phyloP scores from a whole-genome alignment of 2,329 filamentous ascomycete genomes.

The Ceratocystiopsis minuta region DNA sequence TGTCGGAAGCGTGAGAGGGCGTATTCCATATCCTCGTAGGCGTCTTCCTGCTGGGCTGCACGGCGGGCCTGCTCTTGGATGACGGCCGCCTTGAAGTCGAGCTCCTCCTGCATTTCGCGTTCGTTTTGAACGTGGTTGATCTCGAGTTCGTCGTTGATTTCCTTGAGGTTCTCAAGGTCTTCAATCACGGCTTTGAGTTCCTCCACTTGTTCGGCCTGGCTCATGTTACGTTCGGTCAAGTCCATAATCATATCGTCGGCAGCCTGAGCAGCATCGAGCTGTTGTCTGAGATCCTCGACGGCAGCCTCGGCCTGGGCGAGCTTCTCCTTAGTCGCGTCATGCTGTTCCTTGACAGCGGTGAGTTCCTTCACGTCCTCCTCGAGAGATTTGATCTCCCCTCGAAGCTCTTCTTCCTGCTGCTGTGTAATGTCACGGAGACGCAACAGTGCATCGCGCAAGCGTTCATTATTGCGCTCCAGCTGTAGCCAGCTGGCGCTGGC shows the following conservation, averaged over 20 bases:
- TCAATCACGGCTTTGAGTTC: constrained; percentile 68
- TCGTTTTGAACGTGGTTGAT: constrained; percentile 84
- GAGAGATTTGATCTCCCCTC: constrained; percentile 54
- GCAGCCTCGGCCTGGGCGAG: constrained; percentile 53
- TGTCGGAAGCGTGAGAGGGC: constrained; percentile 78
- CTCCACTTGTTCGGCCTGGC: constrained; percentile 64
- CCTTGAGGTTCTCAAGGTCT: constrained; percentile 75
- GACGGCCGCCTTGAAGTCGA: constrained; percentile 72
- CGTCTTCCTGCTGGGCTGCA: constrained; percentile 57
- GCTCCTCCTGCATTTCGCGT: constrained; percentile 83
- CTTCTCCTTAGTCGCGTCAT: constrained; percentile 52
- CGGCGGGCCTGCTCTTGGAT: constrained; percentile 67
- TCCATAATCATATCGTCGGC: constrained; percentile 92
- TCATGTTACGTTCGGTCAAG: constrained; percentile 72
- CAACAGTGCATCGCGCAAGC: constrained; percentile 69
- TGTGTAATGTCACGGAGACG: constrained; percentile 73
- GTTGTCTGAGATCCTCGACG: constrained; percentile 73
- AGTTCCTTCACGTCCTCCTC: constrained; percentile 57
- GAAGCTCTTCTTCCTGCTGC: constrained; percentile 65
- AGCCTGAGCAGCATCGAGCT: constrained; percentile 73
- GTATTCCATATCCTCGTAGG: constrained; percentile 75
- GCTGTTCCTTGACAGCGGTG: constrained; percentile 47
- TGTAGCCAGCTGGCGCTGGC: constrained; percentile 78
- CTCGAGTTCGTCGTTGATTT: constrained; percentile 88
- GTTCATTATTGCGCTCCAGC: constrained; percentile 78